phyloP scores from a whole-genome alignment of 2,329 filamentous ascomycete genomes.

The Monosporascus sp. region DNA sequence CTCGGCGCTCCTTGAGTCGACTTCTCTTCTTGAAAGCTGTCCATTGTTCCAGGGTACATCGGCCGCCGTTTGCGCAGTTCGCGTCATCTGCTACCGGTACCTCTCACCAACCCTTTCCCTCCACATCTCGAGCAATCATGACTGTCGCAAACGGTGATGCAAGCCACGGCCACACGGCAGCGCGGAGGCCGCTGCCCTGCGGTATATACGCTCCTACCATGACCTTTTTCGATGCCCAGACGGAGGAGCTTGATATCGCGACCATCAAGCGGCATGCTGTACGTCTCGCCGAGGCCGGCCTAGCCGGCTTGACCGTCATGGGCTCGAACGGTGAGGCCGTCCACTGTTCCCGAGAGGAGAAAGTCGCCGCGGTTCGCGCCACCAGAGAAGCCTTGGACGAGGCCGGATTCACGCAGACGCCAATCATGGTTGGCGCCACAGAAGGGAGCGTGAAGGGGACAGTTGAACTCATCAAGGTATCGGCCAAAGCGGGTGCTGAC shows the following conservation, averaged over 20 bases:
- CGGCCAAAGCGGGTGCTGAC: conserved; percentile 66
- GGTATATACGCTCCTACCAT: conserved; percentile 86
- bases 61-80: conserved; percentile 2
- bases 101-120: background rate
- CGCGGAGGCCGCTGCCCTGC: conserved; percentile 59
- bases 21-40: conserved; percentile 2
- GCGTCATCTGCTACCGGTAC: conserved; percentile 1
- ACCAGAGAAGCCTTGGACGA: conserved; percentile 78
- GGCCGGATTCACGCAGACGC: conserved; percentile 69
- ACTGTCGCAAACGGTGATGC: conserved; percentile 25
- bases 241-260: conserved; percentile 77
- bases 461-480: conserved; percentile 66
- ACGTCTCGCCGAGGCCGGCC: conserved; percentile 69
- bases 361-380: conserved; percentile 66
- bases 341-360: conserved; percentile 75
- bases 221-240: conserved; percentile 82
- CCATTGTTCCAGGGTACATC: conserved; percentile 10
- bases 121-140: conserved; percentile 25
- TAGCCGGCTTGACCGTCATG: conserved; percentile 80
- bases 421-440: conserved; percentile 76
- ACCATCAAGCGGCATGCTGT: conserved; percentile 76
- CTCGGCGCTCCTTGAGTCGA: conserved; percentile 11
- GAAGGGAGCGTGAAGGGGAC: conserved; percentile 78
- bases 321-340: conserved; percentile 88
- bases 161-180: conserved; percentile 29